A percentile compares a stretch with the other conserved stretches of the same genome.
These are phyloP conservation scores for Monosporozyma solicola DNA, from an alignment of 805 yeast genomes.

Conservation along the genomic window DNA sequence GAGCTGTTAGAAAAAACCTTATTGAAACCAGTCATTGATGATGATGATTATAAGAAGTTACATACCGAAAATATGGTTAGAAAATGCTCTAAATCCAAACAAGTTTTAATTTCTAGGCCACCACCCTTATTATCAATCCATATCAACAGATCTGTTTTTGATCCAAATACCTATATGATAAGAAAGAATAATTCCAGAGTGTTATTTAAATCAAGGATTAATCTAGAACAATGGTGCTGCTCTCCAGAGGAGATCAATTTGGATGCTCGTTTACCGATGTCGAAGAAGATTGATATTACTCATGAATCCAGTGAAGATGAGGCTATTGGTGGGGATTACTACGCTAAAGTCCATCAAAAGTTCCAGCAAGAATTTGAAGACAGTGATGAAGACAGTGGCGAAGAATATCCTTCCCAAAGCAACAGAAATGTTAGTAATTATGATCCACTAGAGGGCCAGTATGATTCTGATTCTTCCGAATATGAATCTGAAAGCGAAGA, in stretches of 20 bases:
- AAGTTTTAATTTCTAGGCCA: conserved; percentile 67
- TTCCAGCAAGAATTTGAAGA: conserved; percentile 29
- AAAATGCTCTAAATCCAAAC: conserved; percentile 76
- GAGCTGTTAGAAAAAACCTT: conserved; percentile 45
- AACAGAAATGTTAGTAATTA: conserved; percentile 17
- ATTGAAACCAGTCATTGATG: conserved; percentile 60
- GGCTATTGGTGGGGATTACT: conserved; percentile 23
- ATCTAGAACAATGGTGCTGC: conserved; percentile 61
- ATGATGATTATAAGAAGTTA: conserved; percentile 63
- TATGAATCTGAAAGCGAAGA: conserved; percentile 7
- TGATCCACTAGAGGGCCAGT: conserved; percentile 24
- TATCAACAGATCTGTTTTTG: conserved; percentile 88
- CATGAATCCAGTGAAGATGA: conserved; percentile 28
- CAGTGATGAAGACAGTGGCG: conserved; percentile 20
- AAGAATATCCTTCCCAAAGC: conserved; percentile 5
- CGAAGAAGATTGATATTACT: conserved; percentile 41
- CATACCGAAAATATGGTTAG: conserved; percentile 68
- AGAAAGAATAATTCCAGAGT: conserved; percentile 79
- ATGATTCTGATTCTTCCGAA: conserved; percentile 10
- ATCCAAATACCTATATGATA: conserved; percentile 72
- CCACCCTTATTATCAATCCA: conserved; percentile 80
- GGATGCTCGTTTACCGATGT: conserved; percentile 73
- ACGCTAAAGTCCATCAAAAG: conserved; percentile 24
- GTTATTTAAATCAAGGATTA: conserved; percentile 60
- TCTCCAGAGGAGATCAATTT: conserved; percentile 60